Percentiles rank a stretch among this genome's conserved stretches.
phyloP scores from a whole-genome alignment of 2,329 filamentous ascomycete genomes.

The Fusarium aywerte region DNA sequence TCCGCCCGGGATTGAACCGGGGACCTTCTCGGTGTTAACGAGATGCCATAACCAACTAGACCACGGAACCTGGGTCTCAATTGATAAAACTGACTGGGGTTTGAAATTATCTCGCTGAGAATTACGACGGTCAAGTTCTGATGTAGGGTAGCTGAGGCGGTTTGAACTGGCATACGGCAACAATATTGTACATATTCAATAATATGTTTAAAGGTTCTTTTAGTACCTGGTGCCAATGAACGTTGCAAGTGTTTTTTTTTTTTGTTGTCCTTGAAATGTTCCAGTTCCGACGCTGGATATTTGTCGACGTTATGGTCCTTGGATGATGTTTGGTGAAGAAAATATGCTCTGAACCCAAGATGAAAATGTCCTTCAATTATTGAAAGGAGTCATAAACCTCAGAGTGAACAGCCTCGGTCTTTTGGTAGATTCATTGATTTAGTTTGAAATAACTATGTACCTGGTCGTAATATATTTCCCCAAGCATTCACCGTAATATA shows the following conservation, averaged over 20 bases:
- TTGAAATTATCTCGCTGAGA: background rate
- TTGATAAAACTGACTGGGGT: background rate
- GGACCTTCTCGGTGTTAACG: background rate
- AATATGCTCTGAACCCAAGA: too few species aligned
- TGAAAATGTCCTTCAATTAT: too few species aligned
- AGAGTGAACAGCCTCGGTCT: too few species aligned
- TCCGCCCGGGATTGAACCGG: background rate
- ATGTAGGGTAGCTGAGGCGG: background rate
- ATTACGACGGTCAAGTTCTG: background rate
- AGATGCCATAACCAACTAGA: background rate
- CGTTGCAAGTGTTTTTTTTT: background rate
- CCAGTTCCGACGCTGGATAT: background rate
- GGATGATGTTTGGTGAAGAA: too few species aligned
- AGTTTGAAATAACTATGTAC: background rate
- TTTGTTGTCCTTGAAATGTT: too few species aligned
- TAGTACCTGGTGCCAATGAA: background rate
- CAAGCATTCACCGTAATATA: conserved; percentile 21
- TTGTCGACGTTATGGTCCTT: too few species aligned
- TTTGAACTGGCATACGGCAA: background rate
- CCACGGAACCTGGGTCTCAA: background rate
- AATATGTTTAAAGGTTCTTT: background rate
- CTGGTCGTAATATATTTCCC: too few species aligned
- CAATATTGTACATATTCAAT: background rate
- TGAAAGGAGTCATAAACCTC: too few species aligned
- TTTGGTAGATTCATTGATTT: background rate